A percentile compares a stretch with the other conserved stretches of the same genome.
These are phyloP conservation scores for Grifola frondosa DNA, from an alignment of 1,284 basidiomycete genomes.

Conservation along the genomic window DNA sequence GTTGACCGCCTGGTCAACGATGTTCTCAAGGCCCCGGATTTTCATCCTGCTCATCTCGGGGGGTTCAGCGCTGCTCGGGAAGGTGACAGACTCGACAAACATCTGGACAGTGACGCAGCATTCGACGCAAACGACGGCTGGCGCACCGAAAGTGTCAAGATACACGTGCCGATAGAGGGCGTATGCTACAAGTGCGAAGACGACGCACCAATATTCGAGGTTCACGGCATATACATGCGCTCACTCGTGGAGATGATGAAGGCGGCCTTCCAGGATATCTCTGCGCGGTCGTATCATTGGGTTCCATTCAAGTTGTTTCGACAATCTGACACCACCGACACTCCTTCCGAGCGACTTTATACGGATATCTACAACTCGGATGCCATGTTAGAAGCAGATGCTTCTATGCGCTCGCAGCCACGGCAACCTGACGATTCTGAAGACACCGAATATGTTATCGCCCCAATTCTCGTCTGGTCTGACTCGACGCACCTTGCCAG, in stretches of 20 bases:
- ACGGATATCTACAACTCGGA: constrained; percentile 17
- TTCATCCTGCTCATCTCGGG: constrained; percentile 16
- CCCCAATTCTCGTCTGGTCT: constrained; percentile 18
- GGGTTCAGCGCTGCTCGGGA: constrained; percentile 15
- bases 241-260: constrained; percentile 9
- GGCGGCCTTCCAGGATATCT: background rate
- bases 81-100: constrained; percentile 13
- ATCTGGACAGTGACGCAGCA: background rate
- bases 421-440: constrained; percentile 2
- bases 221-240: constrained; percentile 22
- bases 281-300: background rate
- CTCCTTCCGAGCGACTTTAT: constrained; percentile 9
- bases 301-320: constrained; percentile 1
- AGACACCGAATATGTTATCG: constrained; percentile 12
- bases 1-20: constrained; percentile 8
- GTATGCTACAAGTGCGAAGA: constrained; percentile 16
- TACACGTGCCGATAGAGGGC: constrained; percentile 22
- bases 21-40: constrained; percentile 23
- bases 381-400: constrained; percentile 14
- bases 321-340: background rate
- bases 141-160: constrained; percentile 16
- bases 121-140: constrained; percentile 22
- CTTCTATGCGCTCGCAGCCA: constrained; percentile 4
- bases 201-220: constrained; percentile 23
- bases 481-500: constrained; percentile 18